These are phyloP conservation scores for Pythium oligandrum DNA, from an alignment of 352 stramenopile species.

Conservation along the genomic window DNA sequence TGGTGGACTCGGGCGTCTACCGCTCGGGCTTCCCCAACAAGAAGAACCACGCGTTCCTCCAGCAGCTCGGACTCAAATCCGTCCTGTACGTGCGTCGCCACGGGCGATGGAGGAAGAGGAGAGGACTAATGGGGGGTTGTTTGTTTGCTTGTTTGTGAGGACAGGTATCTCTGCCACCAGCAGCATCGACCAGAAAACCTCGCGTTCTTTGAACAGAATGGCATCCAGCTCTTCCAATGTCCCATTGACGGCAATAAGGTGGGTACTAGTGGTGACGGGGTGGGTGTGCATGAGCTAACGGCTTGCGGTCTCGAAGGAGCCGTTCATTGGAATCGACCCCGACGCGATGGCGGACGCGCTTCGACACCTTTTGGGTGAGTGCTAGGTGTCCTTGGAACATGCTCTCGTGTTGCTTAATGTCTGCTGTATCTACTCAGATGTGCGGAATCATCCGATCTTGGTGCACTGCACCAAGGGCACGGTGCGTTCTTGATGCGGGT, in stretches of 20 bases:
- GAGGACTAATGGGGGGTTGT: background rate
- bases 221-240: conserved; percentile 79
- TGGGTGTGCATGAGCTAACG: background rate
- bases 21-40: conserved; percentile 83
- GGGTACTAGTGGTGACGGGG: background rate
- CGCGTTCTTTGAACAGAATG: conserved; percentile 76
- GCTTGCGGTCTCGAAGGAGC: conserved; percentile 37
- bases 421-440: conserved; percentile 25
- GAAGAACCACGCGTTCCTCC: conserved; percentile 86
- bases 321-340: conserved; percentile 86
- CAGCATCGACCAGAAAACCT: conserved; percentile 79
- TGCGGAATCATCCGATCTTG: conserved; percentile 84
- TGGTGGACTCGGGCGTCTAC: conserved; percentile 86
- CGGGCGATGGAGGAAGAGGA: background rate
- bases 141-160: conserved; percentile 1
- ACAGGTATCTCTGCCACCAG: conserved; percentile 79
- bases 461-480: conserved; percentile 88
- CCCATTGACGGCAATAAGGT: conserved; percentile 89
- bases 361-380: conserved; percentile 65
- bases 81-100: conserved; percentile 56
- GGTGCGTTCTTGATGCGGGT: conserved; percentile 22
- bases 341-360: conserved; percentile 76
- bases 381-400: background rate
- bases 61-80: conserved; percentile 81
- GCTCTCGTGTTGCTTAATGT: background rate